Percentiles rank a stretch among this genome's conserved stretches.
phyloP scores from a whole-genome alignment of 495 filamentous ascomycete genomes.

The Halenospora varia region DNA sequence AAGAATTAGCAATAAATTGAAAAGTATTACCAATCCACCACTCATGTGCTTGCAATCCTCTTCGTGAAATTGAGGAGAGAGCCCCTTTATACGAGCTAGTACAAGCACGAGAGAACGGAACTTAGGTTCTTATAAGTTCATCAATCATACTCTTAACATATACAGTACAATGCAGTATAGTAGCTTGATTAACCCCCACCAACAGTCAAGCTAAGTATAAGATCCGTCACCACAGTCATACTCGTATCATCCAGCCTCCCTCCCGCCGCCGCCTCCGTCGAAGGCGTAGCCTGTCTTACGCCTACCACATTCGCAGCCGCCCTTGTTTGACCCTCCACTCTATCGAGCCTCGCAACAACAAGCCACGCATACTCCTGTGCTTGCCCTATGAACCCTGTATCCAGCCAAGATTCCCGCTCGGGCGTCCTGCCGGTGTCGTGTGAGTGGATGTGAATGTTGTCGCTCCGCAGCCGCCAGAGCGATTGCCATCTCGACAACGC shows the following conservation, averaged over 20 bases:
- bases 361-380: conserved; percentile 8
- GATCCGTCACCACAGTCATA: conserved; percentile 5
- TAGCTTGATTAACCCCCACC: neutral
- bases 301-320: too few relatives aligned
- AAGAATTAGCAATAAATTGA: neutral
- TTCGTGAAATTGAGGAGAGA: conserved; percentile 1
- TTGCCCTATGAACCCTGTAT: conserved; percentile 3
- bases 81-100: conserved; percentile 3
- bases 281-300: neutral
- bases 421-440: neutral
- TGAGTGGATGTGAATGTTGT: neutral
- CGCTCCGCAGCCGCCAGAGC: neutral
- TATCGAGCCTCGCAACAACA: neutral
- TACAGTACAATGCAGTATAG: neutral
- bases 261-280: neutral
- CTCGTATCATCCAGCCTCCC: conserved; percentile 5
- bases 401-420: conserved; percentile 1
- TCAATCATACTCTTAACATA: neutral
- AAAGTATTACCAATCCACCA: neutral
- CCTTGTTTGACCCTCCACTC: neutral
- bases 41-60: neutral
- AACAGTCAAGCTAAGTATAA: conserved; percentile 3
- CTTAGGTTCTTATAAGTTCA: neutral
- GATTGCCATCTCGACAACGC: neutral
- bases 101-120: neutral